Evolutionary conservation across 805 yeast species (phyloP), one percentile per base, ranked within the genome.

Genomic region (Scheffersomyces stipitis): DNA sequence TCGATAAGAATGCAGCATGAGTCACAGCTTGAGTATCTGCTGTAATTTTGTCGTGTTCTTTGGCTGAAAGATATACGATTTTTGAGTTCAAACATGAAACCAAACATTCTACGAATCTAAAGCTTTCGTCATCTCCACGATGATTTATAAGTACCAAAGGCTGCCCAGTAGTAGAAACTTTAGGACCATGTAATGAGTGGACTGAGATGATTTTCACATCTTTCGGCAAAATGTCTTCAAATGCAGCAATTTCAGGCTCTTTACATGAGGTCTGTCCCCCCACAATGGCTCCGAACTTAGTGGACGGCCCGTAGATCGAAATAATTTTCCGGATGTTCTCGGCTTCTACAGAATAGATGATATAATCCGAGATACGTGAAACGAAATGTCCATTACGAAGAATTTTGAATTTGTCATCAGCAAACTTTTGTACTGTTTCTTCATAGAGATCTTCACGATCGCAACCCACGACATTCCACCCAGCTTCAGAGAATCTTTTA

Each of bases 261-360:
- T 93, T 93, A 63, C 98, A 91, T 7, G 96, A 86, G 0, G 99
- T 90, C 62, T 93, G 99, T 5, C 99, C 99, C n/a, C 98, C 99
- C 4, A 93, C 96, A 28, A 90, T 78, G 3, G 95, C 84, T 2
- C 95, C 95, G 3, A 81, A 63, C 56, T 91, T 91, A 3, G 96
- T 81, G 0, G 91, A 83, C 0, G 96, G 91, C 0, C 96, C 97
- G 60, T 91, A 91, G 26, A 64, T 30, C 4, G 76, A 54, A 4
- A 89, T 95, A 26, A 93, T 86, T 38, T 73, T 72, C 31, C 70
- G 79, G 33, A 93, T 83, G 53, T 80, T 79, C 44, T 84, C 95
- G 2, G 98, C 96, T 60, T 93, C 99, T 3, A 93, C 98, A 38
- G 90, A 81, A 70, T 90, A 93, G 38, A 93, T 81, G 35, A 85